Conservation (phyloP, 2,329 filamentous ascomycete species). For the Ampelomyces quisqualis region DNA sequence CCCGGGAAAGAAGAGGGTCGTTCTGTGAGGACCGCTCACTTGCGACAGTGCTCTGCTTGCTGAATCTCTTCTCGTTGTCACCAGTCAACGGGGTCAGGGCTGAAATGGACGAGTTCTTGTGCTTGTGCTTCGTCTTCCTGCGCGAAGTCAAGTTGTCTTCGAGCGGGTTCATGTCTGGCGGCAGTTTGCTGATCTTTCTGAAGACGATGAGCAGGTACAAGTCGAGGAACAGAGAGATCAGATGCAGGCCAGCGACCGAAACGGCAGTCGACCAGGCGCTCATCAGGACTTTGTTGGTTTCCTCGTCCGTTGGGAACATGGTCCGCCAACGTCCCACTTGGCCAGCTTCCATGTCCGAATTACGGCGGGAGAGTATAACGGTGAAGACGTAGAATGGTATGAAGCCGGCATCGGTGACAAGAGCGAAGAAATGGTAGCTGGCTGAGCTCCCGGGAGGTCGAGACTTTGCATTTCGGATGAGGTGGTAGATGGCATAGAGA, state of each 20-base stretch:
- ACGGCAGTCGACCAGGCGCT: conserved; percentile 69
- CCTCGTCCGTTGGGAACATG: conserved; percentile 59
- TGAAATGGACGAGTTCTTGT: conserved; percentile 62
- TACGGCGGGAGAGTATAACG: conserved; percentile 55
- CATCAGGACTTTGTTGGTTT: conserved; percentile 62
- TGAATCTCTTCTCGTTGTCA: conserved; percentile 64
- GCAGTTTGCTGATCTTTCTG: conserved; percentile 75
- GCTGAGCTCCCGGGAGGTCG: conserved; percentile 78
- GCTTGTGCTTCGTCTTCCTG: conserved; percentile 65
- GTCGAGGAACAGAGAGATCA: conserved; percentile 68
- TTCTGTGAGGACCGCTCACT: conserved; percentile 38
- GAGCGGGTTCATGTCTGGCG: conserved; percentile 93
- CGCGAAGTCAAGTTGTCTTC: conserved; percentile 81
- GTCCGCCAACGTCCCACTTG: conserved; percentile 64
- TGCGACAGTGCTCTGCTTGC: conserved; percentile 47
- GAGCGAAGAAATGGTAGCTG: conserved; percentile 85
- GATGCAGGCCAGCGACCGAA: conserved; percentile 65
- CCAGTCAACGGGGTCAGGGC: conserved; percentile 46
- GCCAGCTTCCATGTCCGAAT: conserved; percentile 52
- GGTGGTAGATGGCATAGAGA: conserved; percentile 78
- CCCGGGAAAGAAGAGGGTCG: conserved; percentile 31
- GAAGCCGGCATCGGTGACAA: conserved; percentile 67
- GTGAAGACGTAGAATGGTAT: conserved; percentile 65
- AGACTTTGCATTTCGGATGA: conserved; percentile 66
- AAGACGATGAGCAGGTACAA: conserved; percentile 77